Evolutionary conservation across 2,329 filamentous ascomycete species (phyloP).

Genomic region (Talaromyces sp.): DNA sequence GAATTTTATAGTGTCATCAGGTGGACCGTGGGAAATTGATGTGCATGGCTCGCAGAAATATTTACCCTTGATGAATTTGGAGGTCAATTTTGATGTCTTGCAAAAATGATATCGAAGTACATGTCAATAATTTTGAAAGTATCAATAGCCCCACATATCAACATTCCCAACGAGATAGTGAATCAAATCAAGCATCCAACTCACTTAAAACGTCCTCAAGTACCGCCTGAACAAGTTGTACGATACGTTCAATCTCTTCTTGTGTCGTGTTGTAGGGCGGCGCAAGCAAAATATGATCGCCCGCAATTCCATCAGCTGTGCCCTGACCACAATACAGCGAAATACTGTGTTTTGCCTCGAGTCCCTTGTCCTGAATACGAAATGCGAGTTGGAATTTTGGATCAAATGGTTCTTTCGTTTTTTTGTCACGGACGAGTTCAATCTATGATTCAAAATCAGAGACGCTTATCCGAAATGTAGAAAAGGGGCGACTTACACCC

Average conservation of each 20-base stretch:
- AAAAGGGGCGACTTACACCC: slow-evolving; percentile 47
- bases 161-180: background rate
- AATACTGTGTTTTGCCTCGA: slow-evolving; percentile 47
- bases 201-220: slow-evolving; percentile 50
- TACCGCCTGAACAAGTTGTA: slow-evolving; percentile 50
- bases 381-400: slow-evolving; percentile 45
- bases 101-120: background rate
- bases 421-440: slow-evolving; percentile 58
- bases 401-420: slow-evolving; percentile 54
- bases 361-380: slow-evolving; percentile 51
- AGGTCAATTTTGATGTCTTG: background rate
- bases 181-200: background rate
- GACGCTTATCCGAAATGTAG: background rate
- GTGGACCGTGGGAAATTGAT: background rate
- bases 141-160: background rate
- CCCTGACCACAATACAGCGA: slow-evolving; percentile 63
- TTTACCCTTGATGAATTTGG: background rate
- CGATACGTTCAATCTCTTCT: slow-evolving; percentile 56
- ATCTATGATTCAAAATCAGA: slow-evolving; percentile 32
- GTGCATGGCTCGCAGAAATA: background rate
- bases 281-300: slow-evolving; percentile 68
- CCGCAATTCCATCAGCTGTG: slow-evolving; percentile 56
- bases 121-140: background rate
- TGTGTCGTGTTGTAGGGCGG: slow-evolving; percentile 64
- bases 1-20: background rate